Percentiles rank a stretch among this genome's conserved stretches.
These are phyloP conservation scores for Mesembryanthemum crystallinum DNA, from an alignment of 148 eudicot genomes.

Conservation along the genomic window DNA sequence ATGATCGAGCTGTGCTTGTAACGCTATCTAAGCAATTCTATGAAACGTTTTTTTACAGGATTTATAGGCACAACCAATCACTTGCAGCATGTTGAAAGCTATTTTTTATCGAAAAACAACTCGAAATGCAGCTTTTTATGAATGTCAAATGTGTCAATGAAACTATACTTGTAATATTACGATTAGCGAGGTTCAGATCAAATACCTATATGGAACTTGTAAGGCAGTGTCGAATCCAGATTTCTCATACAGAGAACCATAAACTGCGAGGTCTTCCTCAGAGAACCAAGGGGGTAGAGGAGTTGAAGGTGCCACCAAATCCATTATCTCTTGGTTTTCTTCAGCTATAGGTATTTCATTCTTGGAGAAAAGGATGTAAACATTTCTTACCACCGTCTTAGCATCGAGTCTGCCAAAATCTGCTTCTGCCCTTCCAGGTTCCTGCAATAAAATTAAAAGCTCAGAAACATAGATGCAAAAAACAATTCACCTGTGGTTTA, in stretches of 20 bases:
- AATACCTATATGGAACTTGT: conserved; percentile 65
- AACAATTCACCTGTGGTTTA: neutral
- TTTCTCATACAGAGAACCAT: conserved; percentile 49
- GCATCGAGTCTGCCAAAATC: conserved; percentile 59
- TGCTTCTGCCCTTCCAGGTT: conserved; percentile 68
- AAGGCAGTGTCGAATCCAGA: conserved; percentile 59
- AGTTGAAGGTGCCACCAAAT: conserved; percentile 47
- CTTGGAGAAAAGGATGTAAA: conserved; percentile 57
- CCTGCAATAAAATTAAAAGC: conserved; percentile 28
- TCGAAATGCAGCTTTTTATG: too few species aligned
- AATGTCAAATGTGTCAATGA: neutral
- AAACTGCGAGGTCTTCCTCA: conserved; percentile 50
- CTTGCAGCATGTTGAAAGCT: too few species aligned
- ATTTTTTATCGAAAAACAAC: too few species aligned
- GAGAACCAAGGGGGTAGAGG: conserved; percentile 65
- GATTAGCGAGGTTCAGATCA: neutral
- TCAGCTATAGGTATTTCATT: conserved; percentile 53
- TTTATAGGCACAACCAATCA: too few species aligned
- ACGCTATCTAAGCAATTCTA: too few species aligned
- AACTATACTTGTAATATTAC: neutral
- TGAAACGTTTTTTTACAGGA: too few species aligned
- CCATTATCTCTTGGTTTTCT: conserved; percentile 65
- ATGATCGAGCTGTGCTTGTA: too few species aligned
- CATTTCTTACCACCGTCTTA: conserved; percentile 54
- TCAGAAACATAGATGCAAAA: too few species aligned